These are phyloP conservation scores for Solanum commersonii DNA, from an alignment of 257 asterid genomes.

Conservation along the genomic window DNA sequence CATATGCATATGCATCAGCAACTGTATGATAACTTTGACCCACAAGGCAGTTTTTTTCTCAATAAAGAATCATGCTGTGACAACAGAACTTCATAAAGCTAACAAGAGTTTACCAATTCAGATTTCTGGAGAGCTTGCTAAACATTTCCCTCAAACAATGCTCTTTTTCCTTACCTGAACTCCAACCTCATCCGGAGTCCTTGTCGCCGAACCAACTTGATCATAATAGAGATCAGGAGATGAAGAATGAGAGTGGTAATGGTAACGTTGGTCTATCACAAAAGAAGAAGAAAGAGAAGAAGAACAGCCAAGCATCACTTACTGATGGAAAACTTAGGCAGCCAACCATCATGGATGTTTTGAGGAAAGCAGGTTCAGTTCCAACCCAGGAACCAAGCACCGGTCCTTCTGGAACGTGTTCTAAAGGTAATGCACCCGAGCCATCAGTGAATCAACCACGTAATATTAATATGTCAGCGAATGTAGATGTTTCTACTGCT, in stretches of 20 bases:
- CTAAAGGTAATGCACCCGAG: conserved; percentile 25
- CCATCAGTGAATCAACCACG: conserved; percentile 26
- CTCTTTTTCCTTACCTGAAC: conserved; percentile 55
- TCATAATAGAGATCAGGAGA: conserved; percentile 37
- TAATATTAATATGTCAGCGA: conserved; percentile 17
- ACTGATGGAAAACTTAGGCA: conserved; percentile 46
- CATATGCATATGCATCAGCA: background rate
- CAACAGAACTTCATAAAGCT: conserved; percentile 9
- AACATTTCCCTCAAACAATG: conserved; percentile 50
- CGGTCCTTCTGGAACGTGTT: conserved; percentile 21
- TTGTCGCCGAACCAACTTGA: conserved; percentile 23
- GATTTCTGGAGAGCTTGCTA: conserved; percentile 62
- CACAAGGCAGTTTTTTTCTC: background rate
- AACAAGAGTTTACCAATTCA: conserved; percentile 25
- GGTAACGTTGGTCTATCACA: conserved; percentile 27
- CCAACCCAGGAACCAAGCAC: conserved; percentile 47
- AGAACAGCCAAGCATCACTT: conserved; percentile 31
- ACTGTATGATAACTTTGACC: background rate
- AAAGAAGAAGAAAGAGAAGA: conserved; percentile 34
- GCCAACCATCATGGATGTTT: conserved; percentile 51
- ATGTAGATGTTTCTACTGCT: conserved; percentile 44
- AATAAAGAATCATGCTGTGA: conserved; percentile 1
- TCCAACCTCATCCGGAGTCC: conserved; percentile 41
- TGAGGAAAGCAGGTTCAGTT: conserved; percentile 48
- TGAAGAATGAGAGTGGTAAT: conserved; percentile 36